Percentiles rank a stretch among this genome's conserved stretches.
Conservation (phyloP, 2,329 filamentous ascomycete genomes). For the Aspergillus tamarii region DNA sequence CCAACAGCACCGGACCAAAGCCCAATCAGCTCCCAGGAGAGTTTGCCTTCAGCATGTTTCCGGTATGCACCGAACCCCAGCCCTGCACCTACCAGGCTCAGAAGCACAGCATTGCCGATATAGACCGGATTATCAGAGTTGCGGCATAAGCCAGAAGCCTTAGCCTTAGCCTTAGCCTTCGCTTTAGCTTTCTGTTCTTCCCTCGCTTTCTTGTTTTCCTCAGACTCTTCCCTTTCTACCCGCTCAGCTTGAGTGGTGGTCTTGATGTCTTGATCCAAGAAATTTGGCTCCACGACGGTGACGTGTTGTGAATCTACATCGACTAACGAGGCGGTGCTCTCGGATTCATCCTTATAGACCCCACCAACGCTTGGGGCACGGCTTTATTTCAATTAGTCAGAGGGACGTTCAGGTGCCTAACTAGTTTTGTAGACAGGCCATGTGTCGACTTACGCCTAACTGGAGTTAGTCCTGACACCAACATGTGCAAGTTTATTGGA, state of each 20-base stretch:
- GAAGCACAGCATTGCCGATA: conserved; percentile 49
- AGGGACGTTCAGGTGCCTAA: background rate
- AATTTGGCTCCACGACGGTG: conserved; percentile 45
- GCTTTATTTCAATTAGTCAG: conserved; percentile 28
- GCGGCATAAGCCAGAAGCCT: conserved; percentile 30
- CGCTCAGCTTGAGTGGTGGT: conserved; percentile 51
- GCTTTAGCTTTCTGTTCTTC: conserved; percentile 33
- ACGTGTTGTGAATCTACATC: conserved; percentile 54
- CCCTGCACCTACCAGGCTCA: conserved; percentile 44
- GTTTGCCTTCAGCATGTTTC: conserved; percentile 49
- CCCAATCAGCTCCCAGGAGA: conserved; percentile 51
- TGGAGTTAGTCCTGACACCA: conserved; percentile 16
- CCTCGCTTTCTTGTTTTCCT: conserved; percentile 31
- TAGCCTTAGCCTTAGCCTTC: conserved; percentile 38
- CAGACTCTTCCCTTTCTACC: conserved; percentile 43
- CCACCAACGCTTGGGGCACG: conserved; percentile 45
- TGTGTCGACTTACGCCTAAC: conserved; percentile 42
- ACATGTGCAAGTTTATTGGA: background rate
- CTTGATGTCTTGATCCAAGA: conserved; percentile 46
- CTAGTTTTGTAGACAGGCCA: background rate
- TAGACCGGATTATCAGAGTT: conserved; percentile 53
- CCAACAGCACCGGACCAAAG: conserved; percentile 48
- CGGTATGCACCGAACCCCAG: conserved; percentile 53
- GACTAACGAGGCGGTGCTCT: conserved; percentile 48
- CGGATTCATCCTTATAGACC: conserved; percentile 43